phyloP scores from a whole-genome alignment of 2,329 filamentous ascomycete genomes.

The Fusarium sp. region DNA sequence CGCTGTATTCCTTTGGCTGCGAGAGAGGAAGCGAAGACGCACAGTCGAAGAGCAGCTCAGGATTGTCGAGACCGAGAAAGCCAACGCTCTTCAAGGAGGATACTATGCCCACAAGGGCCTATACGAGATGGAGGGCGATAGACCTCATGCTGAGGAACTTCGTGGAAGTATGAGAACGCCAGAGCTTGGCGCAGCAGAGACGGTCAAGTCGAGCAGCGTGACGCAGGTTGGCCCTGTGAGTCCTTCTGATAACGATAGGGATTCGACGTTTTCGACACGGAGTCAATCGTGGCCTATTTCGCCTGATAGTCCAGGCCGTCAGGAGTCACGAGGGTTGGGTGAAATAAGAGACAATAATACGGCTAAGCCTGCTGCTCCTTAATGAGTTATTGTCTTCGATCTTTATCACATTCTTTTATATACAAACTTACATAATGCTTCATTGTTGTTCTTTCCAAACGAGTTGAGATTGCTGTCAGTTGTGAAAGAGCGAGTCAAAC shows the following conservation, averaged over 20 bases:
- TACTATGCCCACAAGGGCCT: constrained; percentile 3
- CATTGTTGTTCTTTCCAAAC: background rate
- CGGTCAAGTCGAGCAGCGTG: background rate
- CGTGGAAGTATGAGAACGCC: constrained; percentile 41
- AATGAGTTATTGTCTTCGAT: background rate
- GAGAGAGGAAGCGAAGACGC: constrained; percentile 37
- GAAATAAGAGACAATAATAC: background rate
- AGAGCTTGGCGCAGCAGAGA: constrained; percentile 23
- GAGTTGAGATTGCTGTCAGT: background rate
- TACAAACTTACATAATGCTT: background rate
- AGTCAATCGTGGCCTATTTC: constrained; percentile 20
- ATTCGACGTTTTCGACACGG: background rate
- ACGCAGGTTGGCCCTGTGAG: background rate
- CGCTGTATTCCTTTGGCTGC: constrained; percentile 38
- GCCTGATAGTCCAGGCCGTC: background rate
- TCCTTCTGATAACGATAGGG: background rate
- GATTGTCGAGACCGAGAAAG: constrained; percentile 5
- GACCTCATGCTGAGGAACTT: constrained; percentile 34
- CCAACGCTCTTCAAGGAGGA: background rate
- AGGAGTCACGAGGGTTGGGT: background rate
- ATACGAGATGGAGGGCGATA: constrained; percentile 45
- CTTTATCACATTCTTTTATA: background rate
- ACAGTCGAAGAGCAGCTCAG: constrained; percentile 25
- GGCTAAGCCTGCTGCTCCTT: background rate
- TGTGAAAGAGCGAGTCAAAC: constrained; percentile 2